Percentiles rank a stretch among this genome's conserved stretches.
Conservation (phyloP, 352 stramenopile genomes). For the Saprolegnia diclina region DNA sequence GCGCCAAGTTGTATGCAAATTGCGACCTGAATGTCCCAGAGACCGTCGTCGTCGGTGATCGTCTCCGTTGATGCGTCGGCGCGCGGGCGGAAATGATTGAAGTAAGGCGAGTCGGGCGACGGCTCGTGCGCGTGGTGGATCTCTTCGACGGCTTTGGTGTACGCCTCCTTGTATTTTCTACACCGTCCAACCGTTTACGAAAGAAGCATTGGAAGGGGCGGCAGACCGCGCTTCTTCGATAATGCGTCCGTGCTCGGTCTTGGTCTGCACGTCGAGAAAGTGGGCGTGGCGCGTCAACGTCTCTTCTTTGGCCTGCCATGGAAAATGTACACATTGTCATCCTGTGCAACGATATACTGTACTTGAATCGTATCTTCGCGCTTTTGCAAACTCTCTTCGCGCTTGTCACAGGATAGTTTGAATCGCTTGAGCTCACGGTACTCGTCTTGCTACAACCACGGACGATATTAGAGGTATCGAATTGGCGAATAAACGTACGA, state of each 20-base stretch:
- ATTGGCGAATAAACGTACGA: background rate
- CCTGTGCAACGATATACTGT: background rate
- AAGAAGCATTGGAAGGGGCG: no score
- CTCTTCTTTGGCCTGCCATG: slow-evolving; percentile 7
- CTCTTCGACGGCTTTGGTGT: slow-evolving; percentile 12
- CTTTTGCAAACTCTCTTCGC: background rate
- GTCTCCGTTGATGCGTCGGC: slow-evolving; percentile 42
- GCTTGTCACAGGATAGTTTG: slow-evolving; percentile 23
- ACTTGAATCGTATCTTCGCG: slow-evolving; percentile 13
- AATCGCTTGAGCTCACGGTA: slow-evolving; percentile 39
- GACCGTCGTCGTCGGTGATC: slow-evolving; percentile 59
- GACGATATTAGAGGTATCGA: background rate
- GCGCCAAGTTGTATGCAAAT: background rate
- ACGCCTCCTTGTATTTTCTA: slow-evolving; percentile 10
- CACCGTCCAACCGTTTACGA: no score
- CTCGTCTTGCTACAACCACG: slow-evolving; percentile 27
- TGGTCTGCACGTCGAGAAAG: slow-evolving; percentile 12
- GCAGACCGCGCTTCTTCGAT: slow-evolving; percentile 11
- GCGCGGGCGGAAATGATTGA: slow-evolving; percentile 13
- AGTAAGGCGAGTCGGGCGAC: background rate
- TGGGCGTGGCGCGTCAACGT: background rate
- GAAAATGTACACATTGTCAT: background rate
- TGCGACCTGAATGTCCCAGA: slow-evolving; percentile 56
- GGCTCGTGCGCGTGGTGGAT: background rate
- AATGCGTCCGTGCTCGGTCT: slow-evolving; percentile 8